Conservation (phyloP, 768 basidiomycete species). For the Podaxis mareebaensis region DNA sequence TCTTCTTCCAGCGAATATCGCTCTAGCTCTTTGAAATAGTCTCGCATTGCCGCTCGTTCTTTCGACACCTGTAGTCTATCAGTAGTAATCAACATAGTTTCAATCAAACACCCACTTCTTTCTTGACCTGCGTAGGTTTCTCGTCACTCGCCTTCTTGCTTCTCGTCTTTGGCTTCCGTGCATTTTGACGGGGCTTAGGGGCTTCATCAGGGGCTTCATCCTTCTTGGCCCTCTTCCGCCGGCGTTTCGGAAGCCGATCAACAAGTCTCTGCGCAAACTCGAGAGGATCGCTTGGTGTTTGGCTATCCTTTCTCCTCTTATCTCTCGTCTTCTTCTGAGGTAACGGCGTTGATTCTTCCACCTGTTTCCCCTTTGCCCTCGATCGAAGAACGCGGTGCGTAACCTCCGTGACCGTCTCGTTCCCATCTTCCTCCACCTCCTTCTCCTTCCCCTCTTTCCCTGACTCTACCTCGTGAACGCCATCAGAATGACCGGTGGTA, state of each 20-base stretch:
- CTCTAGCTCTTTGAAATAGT: constrained; percentile 54
- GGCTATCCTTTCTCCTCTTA: constrained; percentile 12
- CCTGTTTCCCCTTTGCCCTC: constrained; percentile 17
- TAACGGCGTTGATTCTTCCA: background rate
- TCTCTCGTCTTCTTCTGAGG: constrained; percentile 1
- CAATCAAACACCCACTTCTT: constrained; percentile 19
- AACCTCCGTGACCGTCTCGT: constrained; percentile 9
- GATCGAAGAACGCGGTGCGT: constrained; percentile 22
- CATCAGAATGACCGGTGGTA: constrained; percentile 16
- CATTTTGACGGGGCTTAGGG: constrained; percentile 16
- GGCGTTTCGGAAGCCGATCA: constrained; percentile 16
- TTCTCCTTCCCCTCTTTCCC: constrained; percentile 13
- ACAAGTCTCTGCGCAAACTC: constrained; percentile 11
- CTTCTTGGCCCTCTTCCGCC: constrained; percentile 18
- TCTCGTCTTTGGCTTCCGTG: constrained; percentile 14
- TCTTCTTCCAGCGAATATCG: constrained; percentile 56
- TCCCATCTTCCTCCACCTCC: constrained; percentile 4
- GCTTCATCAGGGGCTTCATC: constrained; percentile 5
- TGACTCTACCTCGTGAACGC: constrained; percentile 22
- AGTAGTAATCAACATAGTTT: background rate
- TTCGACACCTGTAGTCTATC: constrained; percentile 38
- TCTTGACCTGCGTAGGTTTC: constrained; percentile 10
- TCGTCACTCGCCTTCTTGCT: constrained; percentile 9
- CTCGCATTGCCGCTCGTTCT: constrained; percentile 50
- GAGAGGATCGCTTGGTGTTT: constrained; percentile 12